A percentile compares a stretch with the other conserved stretches of the same genome.
Conservation (phyloP, 1,284 basidiomycete species). For the Ceratobasidium sp. region DNA sequence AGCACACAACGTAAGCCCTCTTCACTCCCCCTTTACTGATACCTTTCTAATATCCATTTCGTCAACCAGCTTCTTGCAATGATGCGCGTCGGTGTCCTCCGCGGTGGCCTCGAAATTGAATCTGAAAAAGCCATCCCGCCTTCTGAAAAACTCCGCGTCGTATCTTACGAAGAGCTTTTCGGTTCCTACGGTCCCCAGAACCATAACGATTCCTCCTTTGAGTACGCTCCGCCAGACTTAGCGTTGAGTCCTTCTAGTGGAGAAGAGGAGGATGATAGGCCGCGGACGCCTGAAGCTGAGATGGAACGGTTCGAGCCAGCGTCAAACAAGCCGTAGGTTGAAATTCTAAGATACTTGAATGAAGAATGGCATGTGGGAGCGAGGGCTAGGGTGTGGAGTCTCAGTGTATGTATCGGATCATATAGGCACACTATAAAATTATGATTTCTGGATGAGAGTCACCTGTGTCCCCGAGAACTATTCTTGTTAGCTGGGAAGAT, state of each 20-base stretch:
- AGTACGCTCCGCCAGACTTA: no score
- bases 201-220: no score
- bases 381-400: no score
- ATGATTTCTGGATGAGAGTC: no score
- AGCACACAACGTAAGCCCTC: conserved; percentile 76
- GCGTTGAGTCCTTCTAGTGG: conserved; percentile 8
- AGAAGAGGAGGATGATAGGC: conserved; percentile 19
- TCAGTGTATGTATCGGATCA: no score
- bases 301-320: no score
- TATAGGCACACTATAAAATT: not conserved
- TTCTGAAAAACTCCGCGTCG: conserved; percentile 33
- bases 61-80: conserved; percentile 42
- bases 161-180: not conserved
- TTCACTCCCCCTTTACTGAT: not conserved
- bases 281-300: conserved; percentile 11
- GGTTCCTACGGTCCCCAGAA: no score
- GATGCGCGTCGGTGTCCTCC: conserved; percentile 47
- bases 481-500: no score
- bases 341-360: no score
- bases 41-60: not conserved
- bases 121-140: conserved; percentile 45
- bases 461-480: no score
- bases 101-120: conserved; percentile 45
- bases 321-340: no score
- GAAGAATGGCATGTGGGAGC: no score